Base-by-base conservation (phyloP, 106 monocot species). In the Allium cepa region DNA sequence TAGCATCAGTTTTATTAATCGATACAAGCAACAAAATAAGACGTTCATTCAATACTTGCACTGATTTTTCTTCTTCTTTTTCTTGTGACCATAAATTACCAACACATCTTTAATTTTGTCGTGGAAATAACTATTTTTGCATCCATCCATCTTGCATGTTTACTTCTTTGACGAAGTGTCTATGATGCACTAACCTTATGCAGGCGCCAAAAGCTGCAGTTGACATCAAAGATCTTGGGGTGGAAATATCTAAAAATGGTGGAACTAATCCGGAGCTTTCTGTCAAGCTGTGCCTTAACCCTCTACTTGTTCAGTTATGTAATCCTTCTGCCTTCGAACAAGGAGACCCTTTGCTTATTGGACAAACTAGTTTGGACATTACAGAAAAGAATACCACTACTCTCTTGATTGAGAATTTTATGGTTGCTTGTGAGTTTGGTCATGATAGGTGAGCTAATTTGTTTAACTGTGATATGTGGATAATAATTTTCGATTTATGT, bases 391-490 rank as follows among this genome's bases (percentile, higher is more conserved):
- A 69, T 17, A 73, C 53, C 69, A 68, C 79, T 60, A 78, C 88
- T 75, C 86, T 93, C 60, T 67, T 76, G 22, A 80, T 82, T 77
- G 87, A 94, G 52, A 83, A 88, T 67, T 72, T 94, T 22, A 82
- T 73, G 46, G 46, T 91, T 64, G 49, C 56, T 63, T 92, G 89
- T 60, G 89, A 89, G 28, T 75, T 97, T 71, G 80, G 74, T n/a
- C 88, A 82, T 79, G 74, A 88, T 26, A 88, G 84, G 97, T 97
- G 65, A 71, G 78, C 72, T 78, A 36, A 49, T 69, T 46, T 36
- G 36, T 36, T 36, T 4, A 36, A 36, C 36, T 36, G 3, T 36
- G 36, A 36, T 36, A 36, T 36, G 3, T 36, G 36, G 36, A 36
- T 36, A 36, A 36, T 36, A 5, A 36, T 36, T 36, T 36, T 36